These are phyloP conservation scores for Phialocephala subalpina DNA, from an alignment of 2,329 filamentous ascomycete genomes.

Conservation along the genomic window DNA sequence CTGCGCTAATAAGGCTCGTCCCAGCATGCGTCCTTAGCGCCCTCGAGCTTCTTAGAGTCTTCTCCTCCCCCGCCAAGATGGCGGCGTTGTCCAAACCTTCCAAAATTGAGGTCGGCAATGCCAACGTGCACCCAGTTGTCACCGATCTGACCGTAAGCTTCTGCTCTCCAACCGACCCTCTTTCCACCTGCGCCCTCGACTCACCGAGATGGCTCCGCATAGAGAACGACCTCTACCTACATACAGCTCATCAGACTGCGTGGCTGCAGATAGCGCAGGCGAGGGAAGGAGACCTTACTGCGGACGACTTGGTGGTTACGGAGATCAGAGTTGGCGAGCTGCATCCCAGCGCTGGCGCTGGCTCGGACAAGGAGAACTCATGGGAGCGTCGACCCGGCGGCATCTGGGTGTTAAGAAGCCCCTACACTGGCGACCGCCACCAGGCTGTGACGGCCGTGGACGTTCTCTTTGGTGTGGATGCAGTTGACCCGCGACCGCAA, in stretches of 20 bases:
- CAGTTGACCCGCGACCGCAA: conserved; percentile 83
- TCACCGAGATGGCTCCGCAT: conserved; percentile 63
- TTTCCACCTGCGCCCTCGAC: conserved; percentile 39
- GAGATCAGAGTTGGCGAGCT: conserved; percentile 70
- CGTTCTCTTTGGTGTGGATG: conserved; percentile 73
- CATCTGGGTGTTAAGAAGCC: conserved; percentile 65
- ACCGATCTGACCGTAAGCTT: conserved; percentile 46
- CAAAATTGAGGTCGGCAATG: conserved; percentile 26
- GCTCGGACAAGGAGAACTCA: conserved; percentile 47
- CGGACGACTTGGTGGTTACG: conserved; percentile 65
- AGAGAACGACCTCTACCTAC: conserved; percentile 75
- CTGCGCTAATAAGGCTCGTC: not conserved
- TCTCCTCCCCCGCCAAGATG: not conserved
- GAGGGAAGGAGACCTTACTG: conserved; percentile 68
- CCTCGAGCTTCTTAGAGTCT: conserved; percentile 29
- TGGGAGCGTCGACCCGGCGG: conserved; percentile 72
- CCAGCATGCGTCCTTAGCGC: not conserved
- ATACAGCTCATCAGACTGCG: conserved; percentile 67
- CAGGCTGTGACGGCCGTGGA: conserved; percentile 69
- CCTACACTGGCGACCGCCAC: conserved; percentile 52
- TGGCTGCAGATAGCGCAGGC: conserved; percentile 72
- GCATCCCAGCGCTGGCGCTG: conserved; percentile 55
- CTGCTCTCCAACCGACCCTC: conserved; percentile 35
- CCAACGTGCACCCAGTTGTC: conserved; percentile 40
- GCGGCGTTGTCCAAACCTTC: not conserved